Evolutionary conservation across 768 basidiomycete genomes (phyloP), one percentile per base, ranked within the genome.

Genomic region (Russula brevipes): DNA sequence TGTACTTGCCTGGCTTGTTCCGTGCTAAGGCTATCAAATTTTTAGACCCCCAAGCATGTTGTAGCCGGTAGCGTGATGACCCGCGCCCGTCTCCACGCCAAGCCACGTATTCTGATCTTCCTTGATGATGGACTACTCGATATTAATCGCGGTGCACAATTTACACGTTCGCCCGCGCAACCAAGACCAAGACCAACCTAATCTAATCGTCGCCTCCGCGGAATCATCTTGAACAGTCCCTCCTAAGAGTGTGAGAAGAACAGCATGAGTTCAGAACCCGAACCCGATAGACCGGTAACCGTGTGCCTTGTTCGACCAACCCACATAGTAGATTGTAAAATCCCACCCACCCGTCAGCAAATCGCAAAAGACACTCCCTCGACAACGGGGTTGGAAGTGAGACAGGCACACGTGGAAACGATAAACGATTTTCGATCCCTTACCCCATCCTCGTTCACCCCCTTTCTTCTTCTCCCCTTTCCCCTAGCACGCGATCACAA

Each of bases 311-410:
- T 44, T 59, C 59, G 50, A 42, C 58, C 42, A 24, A 24, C 1
- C 38, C 1, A 39, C 38, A 12, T 12, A 39, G 38, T 39, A 39
- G 12, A 39, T 42, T 14, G 24, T 24, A 24, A 24, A 24, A 24
- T 24, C 24, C 24, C 24, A 24, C 24, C 11, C 31, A 50, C 17
- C 10, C 35, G 4, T 38, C 61, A 63, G 44, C 61, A 63, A 63
- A 63, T 63, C 16, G 61, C 61, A 57, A 63, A 57, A 57, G 50
- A 39, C 30, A 53, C 61, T 52, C 61, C 45, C 4, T 3, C n/a
- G 42, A 14, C 33, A 39, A 41, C 19, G 19, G 46, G 46, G 54
- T 30, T 5, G 36, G 8, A 31, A 2, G 10, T 4, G 1, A 44
- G 36, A 38, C 7, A 41, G 14, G 46, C 31, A 42, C 39, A 42